Evolutionary conservation across 1,284 basidiomycete genomes (phyloP).

Genomic region (Hortiboletus rubellus): DNA sequence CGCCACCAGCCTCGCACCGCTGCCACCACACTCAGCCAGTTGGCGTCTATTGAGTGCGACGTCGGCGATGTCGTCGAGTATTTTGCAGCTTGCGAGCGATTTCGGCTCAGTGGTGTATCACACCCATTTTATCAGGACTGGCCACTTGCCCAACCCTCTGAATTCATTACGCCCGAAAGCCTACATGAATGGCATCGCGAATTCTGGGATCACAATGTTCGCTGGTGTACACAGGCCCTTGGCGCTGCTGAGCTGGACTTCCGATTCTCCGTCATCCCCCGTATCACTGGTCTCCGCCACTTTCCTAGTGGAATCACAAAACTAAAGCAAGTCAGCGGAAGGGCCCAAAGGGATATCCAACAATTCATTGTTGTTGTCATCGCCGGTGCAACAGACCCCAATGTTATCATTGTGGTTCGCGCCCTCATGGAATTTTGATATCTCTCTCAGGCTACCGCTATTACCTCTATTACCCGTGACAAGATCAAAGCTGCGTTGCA

Average conservation of each 20-base stretch:
- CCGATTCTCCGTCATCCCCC: constrained; percentile 1
- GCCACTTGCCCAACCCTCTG: not conserved
- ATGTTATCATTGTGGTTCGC: constrained; percentile 27
- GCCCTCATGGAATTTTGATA: constrained; percentile 34
- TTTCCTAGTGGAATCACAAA: constrained; percentile 3
- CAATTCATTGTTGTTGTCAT: constrained; percentile 30
- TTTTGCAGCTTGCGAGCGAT: constrained; percentile 1
- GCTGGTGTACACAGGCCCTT: constrained; percentile 2
- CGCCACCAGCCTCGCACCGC: constrained; percentile 25
- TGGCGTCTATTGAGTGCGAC: constrained; percentile 1
- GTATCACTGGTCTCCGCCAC: not conserved
- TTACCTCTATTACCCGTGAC: constrained; percentile 4
- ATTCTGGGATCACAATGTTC: constrained; percentile 9
- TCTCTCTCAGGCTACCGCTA: not conserved
- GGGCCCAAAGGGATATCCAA: constrained; percentile 4
- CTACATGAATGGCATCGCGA: constrained; percentile 1
- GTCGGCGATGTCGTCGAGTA: not conserved
- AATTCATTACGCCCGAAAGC: constrained; percentile 2
- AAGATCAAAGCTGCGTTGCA: not conserved
- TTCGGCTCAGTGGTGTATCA: constrained; percentile 1
- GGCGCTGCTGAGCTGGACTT: constrained; percentile 3
- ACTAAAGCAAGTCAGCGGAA: constrained; percentile 8
- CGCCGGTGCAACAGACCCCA: constrained; percentile 23
- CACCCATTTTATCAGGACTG: constrained; percentile 6
- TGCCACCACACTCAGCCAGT: constrained; percentile 18